A percentile compares a stretch with the other conserved stretches of the same genome.
Conservation (phyloP, 345 rosid genomes). For the Stellera chamaejasme region DNA sequence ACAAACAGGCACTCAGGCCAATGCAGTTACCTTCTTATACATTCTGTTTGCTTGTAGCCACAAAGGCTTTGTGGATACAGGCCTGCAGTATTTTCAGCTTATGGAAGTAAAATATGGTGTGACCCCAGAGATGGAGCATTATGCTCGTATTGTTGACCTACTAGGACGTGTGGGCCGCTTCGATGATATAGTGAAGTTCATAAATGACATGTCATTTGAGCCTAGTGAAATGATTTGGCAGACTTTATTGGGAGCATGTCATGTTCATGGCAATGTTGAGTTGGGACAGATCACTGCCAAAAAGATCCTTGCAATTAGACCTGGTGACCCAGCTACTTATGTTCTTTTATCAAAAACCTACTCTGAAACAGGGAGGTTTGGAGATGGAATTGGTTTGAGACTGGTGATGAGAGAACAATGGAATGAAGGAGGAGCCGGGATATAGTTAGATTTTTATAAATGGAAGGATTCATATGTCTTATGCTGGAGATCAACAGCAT, state of each 20-base stretch:
- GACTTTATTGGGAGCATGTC: conserved; percentile 52
- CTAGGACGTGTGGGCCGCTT: conserved; percentile 52
- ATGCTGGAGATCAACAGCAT: conserved; percentile 32
- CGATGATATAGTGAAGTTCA: conserved; percentile 42
- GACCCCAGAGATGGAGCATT: conserved; percentile 43
- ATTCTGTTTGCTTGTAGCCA: conserved; percentile 62
- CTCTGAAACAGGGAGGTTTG: conserved; percentile 35
- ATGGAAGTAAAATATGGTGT: conserved; percentile 27
- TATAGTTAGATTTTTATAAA: conserved; percentile 40
- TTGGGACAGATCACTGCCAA: conserved; percentile 47
- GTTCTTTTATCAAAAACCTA: conserved; percentile 49
- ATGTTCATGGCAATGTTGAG: conserved; percentile 42
- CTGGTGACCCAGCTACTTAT: conserved; percentile 32
- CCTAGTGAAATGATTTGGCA: conserved; percentile 47
- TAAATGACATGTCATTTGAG: conserved; percentile 37
- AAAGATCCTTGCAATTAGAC: conserved; percentile 28
- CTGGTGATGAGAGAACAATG: conserved; percentile 28
- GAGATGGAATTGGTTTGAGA: conserved; percentile 28
- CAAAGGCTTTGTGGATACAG: conserved; percentile 48
- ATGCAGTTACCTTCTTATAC: conserved; percentile 45
- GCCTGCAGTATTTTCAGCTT: conserved; percentile 33
- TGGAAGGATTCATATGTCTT: conserved; percentile 30
- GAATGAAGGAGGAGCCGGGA: conserved; percentile 49
- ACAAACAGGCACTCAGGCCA: conserved; percentile 29
- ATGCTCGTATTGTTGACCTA: conserved; percentile 63